These are phyloP conservation scores for Microcyclospora pomicola DNA, from an alignment of 2,329 filamentous ascomycete species.

Conservation along the genomic window DNA sequence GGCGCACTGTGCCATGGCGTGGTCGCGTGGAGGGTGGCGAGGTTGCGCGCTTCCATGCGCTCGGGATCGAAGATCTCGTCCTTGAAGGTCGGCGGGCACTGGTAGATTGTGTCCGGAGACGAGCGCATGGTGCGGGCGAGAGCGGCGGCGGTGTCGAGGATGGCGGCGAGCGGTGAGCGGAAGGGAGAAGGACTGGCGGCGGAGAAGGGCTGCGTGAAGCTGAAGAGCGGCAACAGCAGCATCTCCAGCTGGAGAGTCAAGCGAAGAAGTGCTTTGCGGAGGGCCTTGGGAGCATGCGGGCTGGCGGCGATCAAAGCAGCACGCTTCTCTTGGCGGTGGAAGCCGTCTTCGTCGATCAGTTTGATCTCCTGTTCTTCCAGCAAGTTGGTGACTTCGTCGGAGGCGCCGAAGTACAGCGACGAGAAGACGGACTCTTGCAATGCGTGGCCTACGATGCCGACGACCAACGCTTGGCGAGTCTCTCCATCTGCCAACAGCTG, in stretches of 20 bases:
- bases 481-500: slow-evolving; percentile 8
- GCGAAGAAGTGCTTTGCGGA: background rate
- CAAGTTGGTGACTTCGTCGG: slow-evolving; percentile 9
- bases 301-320: slow-evolving; percentile 6
- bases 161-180: slow-evolving; percentile 1
- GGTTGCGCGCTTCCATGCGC: slow-evolving; percentile 18
- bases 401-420: slow-evolving; percentile 17
- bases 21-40: slow-evolving; percentile 11
- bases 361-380: slow-evolving; percentile 26
- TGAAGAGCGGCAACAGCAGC: slow-evolving; percentile 8
- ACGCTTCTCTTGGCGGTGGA: slow-evolving; percentile 13
- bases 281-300: background rate
- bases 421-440: slow-evolving; percentile 20
- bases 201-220: background rate
- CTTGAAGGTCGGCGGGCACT: slow-evolving; percentile 20
- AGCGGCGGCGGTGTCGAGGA: slow-evolving; percentile 10
- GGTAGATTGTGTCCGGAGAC: slow-evolving; percentile 14
- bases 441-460: slow-evolving; percentile 16
- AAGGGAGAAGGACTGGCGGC: background rate
- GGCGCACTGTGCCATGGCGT: slow-evolving; percentile 13
- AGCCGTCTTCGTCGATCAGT: slow-evolving; percentile 18
- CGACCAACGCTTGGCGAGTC: slow-evolving; percentile 12
- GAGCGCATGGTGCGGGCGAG: slow-evolving; percentile 13
- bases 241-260: slow-evolving; percentile 5
- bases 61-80: slow-evolving; percentile 18